Evolutionary conservation across 106 monocot species (phyloP), one percentile per base, ranked within the genome.

Genomic region (Gastrodia elata): DNA sequence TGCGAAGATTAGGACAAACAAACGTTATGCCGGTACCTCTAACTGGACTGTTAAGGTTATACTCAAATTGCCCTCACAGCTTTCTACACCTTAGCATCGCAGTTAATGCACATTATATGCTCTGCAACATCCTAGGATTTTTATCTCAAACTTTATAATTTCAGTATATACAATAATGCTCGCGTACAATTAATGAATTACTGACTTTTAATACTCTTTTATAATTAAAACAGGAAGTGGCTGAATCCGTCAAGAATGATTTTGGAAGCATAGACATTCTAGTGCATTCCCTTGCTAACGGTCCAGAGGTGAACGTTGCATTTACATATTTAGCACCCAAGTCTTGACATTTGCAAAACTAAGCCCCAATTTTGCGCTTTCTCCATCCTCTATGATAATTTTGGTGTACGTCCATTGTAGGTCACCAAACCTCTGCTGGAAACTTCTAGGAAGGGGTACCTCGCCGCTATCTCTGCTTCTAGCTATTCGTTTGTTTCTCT

Each of bases 201-300:
- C 28, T 14, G 38, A 24, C 43, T 49, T 52, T 72, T 24, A 72
- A 48, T 48, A 1, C 11, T 16, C 32, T 75, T 42, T 65, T 65
- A n/a, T 22, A 67, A 48, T 67, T 37, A 3, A n/a, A 40, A 37
- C 43, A 97, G 97, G 97, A 97, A 93, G 90, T 78, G 30, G 97
- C 84, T 74, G 97, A 97, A 69, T 78, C 72, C 56, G 88, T 97
- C 10, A 90, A 93, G 80, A 88, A 83, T 73, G 97, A 97, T 72
- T 93, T 86, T 85, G 93, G 90, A 67, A 93, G 84, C 71, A 96
- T 96, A 71, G 96, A 96, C 83, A 96, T 96, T 57, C 92, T 96
- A 73, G 87, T 96, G 64, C 96, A 96, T 76, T 96, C 96, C 71
- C 92, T 96, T 83, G 97, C 97, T 52, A 97, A 93, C 85, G 93